Base-by-base conservation (phyloP, 768 basidiomycete genomes). In the Lanmaoa pseudosensibilis region DNA sequence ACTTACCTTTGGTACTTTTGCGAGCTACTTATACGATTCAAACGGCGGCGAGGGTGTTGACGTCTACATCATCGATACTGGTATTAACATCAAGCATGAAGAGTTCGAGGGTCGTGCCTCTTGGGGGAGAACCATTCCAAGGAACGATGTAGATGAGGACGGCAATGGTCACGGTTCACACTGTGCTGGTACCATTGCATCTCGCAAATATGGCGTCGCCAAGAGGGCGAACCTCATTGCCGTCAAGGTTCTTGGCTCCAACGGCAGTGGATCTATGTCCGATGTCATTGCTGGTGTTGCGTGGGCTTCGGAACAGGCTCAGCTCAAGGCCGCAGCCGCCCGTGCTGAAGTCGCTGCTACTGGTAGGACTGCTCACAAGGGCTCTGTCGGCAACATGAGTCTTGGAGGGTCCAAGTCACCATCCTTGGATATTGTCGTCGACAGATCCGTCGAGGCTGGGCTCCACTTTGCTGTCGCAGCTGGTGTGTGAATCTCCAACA, bases 381-480 rank as follows among this genome's bases (percentile, higher is more conserved):
- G 97, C 23, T 94, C 93, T 18, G 94, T 95, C 51, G 92, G 88
- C 48, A 96, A 96, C 81, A 97, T 99, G 97, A 90, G 88, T 71
- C 87, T 99, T 50, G 97, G 97, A 60, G 97, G 97, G 65, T 92
- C 93, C 56, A 96, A 95, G 78, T 92, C 91, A 6, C 80, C 77
- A 21, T 83, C 91, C 34, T 81, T 98, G 50, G 94, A 99, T 60
- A 79, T 80, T 23, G 85, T 88, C 50, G 93, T 99, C 58, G 86
- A 98, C 77, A 77, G 75, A 49, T 94, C 97, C 45, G 92, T 96
- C 52, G 81, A 84, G 10, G 59, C 71, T 36, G 97, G 97, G 38
- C 80, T 99, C 34, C 94, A 98, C 80, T 97, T 98, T 63, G 92
- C 96, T 58, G 97, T 99, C 57, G 96, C 96, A 58, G 95, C 95